phyloP scores from a whole-genome alignment of 306 rosid genomes.

The Carpinus viminea region DNA sequence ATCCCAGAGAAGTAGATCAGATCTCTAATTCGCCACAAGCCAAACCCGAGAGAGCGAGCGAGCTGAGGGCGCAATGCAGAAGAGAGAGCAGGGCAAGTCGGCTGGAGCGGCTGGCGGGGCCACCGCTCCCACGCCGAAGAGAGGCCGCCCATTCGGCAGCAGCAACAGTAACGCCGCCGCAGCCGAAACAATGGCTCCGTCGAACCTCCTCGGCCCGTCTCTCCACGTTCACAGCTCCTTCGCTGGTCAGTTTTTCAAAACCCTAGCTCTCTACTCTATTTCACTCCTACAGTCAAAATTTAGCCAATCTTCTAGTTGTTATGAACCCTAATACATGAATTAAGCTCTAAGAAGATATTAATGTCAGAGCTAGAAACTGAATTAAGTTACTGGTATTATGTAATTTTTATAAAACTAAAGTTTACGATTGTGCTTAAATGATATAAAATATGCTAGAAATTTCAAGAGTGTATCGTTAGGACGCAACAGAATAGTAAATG shows the following conservation, averaged over 20 bases:
- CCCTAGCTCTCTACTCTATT: not conserved
- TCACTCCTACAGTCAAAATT: not conserved
- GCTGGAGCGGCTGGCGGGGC: slow-evolving; percentile 63
- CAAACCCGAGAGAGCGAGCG: not conserved
- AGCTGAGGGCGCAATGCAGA: slow-evolving; percentile 60
- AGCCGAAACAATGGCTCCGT: slow-evolving; percentile 71
- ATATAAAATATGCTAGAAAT: not conserved
- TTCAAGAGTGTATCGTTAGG: not conserved
- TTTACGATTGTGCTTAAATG: not conserved
- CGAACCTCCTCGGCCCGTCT: slow-evolving; percentile 88
- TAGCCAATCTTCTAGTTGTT: not conserved
- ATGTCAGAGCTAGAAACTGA: not conserved
- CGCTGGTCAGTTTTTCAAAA: slow-evolving; percentile 63
- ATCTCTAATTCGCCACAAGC: not conserved
- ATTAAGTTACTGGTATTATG: not conserved
- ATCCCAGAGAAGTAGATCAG: not conserved
- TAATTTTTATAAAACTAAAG: not conserved
- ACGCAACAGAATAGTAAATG: too few relatives aligned
- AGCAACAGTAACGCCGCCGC: slow-evolving; percentile 55
- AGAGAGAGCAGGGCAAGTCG: slow-evolving; percentile 81
- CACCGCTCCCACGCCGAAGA: slow-evolving; percentile 75
- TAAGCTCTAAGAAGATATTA: not conserved
- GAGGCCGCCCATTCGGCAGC: slow-evolving; percentile 96
- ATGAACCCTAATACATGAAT: not conserved
- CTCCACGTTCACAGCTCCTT: slow-evolving; percentile 89